Evolutionary conservation across 345 rosid species (phyloP).

Genomic region (Eucalyptus camaldulensis): DNA sequence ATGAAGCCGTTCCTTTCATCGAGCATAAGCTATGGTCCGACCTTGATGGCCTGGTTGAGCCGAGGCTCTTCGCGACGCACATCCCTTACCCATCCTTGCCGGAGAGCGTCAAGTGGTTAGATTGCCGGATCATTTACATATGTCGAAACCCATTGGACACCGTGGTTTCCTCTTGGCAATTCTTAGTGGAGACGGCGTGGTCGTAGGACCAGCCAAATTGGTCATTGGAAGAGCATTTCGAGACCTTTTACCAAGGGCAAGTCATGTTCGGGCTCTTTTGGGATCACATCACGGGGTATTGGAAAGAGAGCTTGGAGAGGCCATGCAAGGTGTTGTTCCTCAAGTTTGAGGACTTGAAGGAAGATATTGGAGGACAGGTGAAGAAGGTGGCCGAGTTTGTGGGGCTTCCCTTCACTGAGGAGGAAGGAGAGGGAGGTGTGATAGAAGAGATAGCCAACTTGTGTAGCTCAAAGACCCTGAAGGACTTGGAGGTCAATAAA

Average conservation of each 20-base stretch:
- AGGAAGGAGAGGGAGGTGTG: no score
- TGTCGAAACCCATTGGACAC: not conserved
- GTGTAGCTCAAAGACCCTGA: no score
- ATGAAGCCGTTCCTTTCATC: slow-evolving; percentile 8
- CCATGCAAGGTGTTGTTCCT: no score
- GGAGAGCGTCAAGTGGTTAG: not conserved
- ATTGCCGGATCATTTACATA: not conserved
- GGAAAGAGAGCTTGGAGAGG: no score
- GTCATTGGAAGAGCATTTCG: not conserved
- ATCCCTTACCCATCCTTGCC: not conserved
- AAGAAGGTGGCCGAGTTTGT: no score
- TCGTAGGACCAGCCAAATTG: rapidly evolving
- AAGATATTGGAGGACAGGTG: no score
- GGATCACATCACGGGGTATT: no score
- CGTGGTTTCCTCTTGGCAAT: not conserved
- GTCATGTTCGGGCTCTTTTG: not conserved
- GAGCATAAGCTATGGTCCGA: not conserved
- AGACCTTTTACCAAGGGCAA: not conserved
- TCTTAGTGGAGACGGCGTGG: rapidly evolving
- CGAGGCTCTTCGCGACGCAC: rapidly evolving
- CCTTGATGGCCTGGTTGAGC: rapidly evolving
- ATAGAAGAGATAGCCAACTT: no score
- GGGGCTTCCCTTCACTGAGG: no score
- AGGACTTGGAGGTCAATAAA: no score
- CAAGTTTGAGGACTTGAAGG: no score